These are phyloP conservation scores for Lepidium sativum DNA, from an alignment of 345 rosid genomes.

Conservation along the genomic window DNA sequence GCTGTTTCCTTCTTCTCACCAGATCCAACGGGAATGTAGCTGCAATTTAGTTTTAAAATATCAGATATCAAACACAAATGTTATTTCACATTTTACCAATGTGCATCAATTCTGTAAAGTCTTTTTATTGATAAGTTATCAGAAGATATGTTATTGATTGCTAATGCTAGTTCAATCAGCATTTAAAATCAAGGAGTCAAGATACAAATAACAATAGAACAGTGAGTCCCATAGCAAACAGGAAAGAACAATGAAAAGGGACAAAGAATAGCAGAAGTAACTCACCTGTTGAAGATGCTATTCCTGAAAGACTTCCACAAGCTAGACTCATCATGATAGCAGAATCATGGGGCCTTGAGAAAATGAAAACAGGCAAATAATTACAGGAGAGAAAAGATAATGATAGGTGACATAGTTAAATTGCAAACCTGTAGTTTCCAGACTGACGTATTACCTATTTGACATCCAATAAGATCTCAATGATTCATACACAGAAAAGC, in stretches of 20 bases:
- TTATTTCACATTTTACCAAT: not conserved
- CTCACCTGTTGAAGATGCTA: conserved; percentile 96
- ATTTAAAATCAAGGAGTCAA: not conserved
- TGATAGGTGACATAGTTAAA: not conserved
- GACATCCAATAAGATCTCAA: conserved; percentile 76
- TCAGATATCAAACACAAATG: not conserved
- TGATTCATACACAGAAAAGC: conserved; percentile 81
- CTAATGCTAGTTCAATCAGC: not conserved
- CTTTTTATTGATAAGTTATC: not conserved
- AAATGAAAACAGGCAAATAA: not conserved
- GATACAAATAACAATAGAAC: not conserved
- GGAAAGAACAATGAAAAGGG: not conserved
- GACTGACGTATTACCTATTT: conserved; percentile 41
- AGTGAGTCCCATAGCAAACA: not conserved
- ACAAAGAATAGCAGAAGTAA: conserved; percentile 9
- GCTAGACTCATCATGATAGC: conserved; percentile 61
- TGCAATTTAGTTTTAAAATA: conserved; percentile 29
- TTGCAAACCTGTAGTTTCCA: not conserved
- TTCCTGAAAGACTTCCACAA: conserved; percentile 95
- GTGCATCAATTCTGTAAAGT: not conserved
- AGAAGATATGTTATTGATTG: not conserved
- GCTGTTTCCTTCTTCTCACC: conserved; percentile 88
- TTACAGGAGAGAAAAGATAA: not conserved
- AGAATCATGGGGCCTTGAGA: conserved; percentile 72
- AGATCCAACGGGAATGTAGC: conserved; percentile 90